Evolutionary conservation across 1,139 yeast species (phyloP), one percentile per base, ranked within the genome.

Genomic region (Taphrina populina): DNA sequence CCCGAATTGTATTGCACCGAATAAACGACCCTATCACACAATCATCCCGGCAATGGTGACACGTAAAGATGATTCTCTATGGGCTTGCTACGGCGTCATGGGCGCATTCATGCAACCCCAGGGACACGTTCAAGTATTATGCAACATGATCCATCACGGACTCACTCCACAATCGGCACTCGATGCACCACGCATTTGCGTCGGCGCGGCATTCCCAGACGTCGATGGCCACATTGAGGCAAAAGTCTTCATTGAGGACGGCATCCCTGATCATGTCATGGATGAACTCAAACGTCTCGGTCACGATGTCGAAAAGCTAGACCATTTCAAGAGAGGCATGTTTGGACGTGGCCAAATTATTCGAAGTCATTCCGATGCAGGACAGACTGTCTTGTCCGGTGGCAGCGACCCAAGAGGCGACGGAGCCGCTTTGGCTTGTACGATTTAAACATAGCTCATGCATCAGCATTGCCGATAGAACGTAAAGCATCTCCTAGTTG

Each of bases 91-190:
- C 64, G 95, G 95, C 30, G 86, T 84, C 62, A 86, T 85, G 90
- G 95, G 95, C 20, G 95, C 92, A 0, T 86, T 81, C 70, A 85
- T 83, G 73, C 95, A 86, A 67, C 95, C 95, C 1, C 88, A 84
- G 62, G 90, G 92, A 1, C 95, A 86, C 63, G 82, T 86, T 2
- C 92, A 85, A 65, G 90, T 84, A 56, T 82, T 80, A 32, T 68
- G 84, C 60, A 86, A 86, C 67, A 68, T 86, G 73, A 65, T 78
- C 1, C 66, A 82, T 10, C 86, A 82, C 67, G 81, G 81, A 0
- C 70, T 82, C 66, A 77, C 80, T 55, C 87, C 94, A 1, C 95
- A 86, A 66, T 79, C 81, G 62, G 83, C 88, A 32, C 70, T 84
- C 35, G 95, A 86, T 66, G 81, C 85, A 21, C 94, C 95, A 1